Percentiles rank a stretch among this genome's conserved stretches.
These are phyloP conservation scores for Uncinocarpus reesii DNA, from an alignment of 2,329 filamentous ascomycete genomes.

Conservation along the genomic window DNA sequence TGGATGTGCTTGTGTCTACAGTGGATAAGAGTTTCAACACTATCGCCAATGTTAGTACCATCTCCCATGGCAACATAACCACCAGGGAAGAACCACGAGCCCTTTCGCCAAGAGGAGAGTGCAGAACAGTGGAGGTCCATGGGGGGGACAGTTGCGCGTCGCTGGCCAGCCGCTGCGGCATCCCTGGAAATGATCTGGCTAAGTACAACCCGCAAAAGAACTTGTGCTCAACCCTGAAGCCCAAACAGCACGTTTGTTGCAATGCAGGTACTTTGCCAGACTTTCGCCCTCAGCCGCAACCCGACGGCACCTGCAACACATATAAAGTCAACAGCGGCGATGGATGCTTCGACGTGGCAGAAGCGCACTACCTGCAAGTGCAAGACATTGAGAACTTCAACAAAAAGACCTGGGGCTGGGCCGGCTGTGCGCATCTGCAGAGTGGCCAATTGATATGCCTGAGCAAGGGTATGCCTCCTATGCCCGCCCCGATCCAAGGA, in stretches of 20 bases:
- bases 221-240: conserved; percentile 26
- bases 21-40: too few species aligned
- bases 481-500: conserved; percentile 31
- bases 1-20: too few species aligned
- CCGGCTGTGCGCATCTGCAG: conserved; percentile 30
- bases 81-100: too few species aligned
- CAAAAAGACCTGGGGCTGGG: conserved; percentile 39
- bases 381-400: conserved; percentile 35
- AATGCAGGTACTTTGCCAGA: conserved; percentile 28
- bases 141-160: conserved; percentile 6
- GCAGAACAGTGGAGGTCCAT: not conserved
- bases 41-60: too few species aligned
- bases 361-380: conserved; percentile 27
- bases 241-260: conserved; percentile 32
- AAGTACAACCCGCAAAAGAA: conserved; percentile 19
- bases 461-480: conserved; percentile 32
- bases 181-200: not conserved
- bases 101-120: conserved; percentile 1
- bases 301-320: conserved; percentile 27
- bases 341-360: conserved; percentile 31
- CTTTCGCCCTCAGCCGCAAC: conserved; percentile 27
- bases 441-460: conserved; percentile 33
- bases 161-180: conserved; percentile 1
- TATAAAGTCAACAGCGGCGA: conserved; percentile 31
- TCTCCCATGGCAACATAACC: too few species aligned